Evolutionary conservation across 371 early-diverging fungal species (phyloP), one percentile per base, ranked within the genome.

Genomic region (Synchytrium microbalum): DNA sequence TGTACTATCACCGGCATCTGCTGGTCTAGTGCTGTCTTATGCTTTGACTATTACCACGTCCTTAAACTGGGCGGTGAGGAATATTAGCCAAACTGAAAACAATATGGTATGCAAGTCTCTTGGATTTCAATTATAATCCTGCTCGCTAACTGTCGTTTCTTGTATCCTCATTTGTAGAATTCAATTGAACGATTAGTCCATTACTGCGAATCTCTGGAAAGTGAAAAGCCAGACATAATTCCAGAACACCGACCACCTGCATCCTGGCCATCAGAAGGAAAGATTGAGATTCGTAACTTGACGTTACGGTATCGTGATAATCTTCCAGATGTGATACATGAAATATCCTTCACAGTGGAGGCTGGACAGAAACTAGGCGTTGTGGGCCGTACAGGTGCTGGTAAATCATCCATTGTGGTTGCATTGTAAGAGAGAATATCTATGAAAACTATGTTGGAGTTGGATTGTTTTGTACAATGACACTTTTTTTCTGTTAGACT

Each of bases 351-450:
- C 62, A 63, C 71, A 38, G 79, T 88, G 51, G 53, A 66, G n/a
- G 71, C 81, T 0, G 64, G 71, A 13, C 84, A 88, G 63, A 86
- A 86, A 68, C 73, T 87, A 53, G 85, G 86, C 24, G 83, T 88
- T 55, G 84, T 86, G 27, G 86, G 87, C 14, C 14, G 77, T 14
- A 75, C 75, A 8, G 77, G 76, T 26, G 26, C 78, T 31, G 84
- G 86, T 26, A 68, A 68, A 24, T 61, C 58, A 1, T 58, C 68
- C 2, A 32, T 85, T 32, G 54, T 82, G 33, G 73, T 80, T 24
- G 70, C 79, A n/a, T 66, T 86, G 27, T 97, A 93, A 83, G 83
- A 96, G 54, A 85, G 95, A 64, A 81, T 93, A 29, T 96, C 96
- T 62, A 86, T 91, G 0, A 85, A 83, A 32, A 70, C 38, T 14